Conservation (phyloP, 139 green algal genomes). For the Picochlorum sp. region DNA sequence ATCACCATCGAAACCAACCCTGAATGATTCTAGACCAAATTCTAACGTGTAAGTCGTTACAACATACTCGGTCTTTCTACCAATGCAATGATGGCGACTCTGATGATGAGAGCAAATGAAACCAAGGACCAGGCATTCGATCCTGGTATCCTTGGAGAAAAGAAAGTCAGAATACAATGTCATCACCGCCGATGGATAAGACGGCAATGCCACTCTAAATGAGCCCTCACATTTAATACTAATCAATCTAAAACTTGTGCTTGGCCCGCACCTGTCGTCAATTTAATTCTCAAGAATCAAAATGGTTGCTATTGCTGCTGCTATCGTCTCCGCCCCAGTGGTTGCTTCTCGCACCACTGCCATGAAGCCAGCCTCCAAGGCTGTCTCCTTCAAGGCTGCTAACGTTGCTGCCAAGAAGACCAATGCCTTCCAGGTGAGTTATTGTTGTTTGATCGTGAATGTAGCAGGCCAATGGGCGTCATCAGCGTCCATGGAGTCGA, state of each 20-base stretch:
- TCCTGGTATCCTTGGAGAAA: no score
- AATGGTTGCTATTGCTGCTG: constrained; percentile 20
- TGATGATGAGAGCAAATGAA: no score
- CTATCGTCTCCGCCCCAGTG: constrained; percentile 11
- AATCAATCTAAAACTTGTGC: background rate
- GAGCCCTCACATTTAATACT: background rate
- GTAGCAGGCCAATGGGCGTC: background rate
- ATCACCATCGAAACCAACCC: no score
- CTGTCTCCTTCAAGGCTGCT: constrained; percentile 13
- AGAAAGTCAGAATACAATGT: no score
- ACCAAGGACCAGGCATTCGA: no score
- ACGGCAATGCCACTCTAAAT: background rate
- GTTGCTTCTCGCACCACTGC: constrained; percentile 1
- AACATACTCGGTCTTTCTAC: no score
- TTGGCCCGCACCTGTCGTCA: background rate
- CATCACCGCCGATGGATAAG: background rate
- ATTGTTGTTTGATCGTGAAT: background rate
- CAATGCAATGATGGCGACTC: no score
- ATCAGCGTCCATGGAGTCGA: background rate
- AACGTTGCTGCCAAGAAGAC: constrained; percentile 32
- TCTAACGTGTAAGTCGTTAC: no score
- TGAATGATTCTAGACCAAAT: no score
- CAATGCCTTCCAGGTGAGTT: constrained; percentile 18
- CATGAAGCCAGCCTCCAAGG: constrained; percentile 9
- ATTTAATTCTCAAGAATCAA: background rate